Percentiles rank a stretch among this genome's conserved stretches.
Evolutionary conservation across 139 green algal species (phyloP).

Genomic region (Micromonas commoda): DNA sequence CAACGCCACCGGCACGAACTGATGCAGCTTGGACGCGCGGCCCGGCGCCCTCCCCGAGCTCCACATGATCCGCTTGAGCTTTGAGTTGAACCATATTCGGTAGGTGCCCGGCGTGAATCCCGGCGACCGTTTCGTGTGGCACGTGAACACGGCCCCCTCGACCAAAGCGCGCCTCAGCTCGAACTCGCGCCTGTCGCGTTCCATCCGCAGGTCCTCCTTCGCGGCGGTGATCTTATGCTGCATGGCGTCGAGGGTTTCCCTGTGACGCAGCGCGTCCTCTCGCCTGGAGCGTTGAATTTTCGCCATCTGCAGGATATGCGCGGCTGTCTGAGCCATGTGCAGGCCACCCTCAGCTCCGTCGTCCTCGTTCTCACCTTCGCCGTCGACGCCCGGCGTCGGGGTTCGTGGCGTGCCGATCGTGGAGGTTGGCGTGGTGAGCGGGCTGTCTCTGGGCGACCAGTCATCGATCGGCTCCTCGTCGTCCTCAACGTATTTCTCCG

Average conservation of each 20-base stretch:
- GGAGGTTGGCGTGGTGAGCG: neutral
- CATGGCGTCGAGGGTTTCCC: neutral
- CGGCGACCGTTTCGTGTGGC: neutral
- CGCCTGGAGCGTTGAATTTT: neutral
- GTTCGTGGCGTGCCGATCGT: neutral
- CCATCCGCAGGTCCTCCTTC: neutral
- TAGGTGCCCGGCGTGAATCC: neutral
- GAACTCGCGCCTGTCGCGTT: neutral
- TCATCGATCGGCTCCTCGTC: neutral
- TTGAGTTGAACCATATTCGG: neutral
- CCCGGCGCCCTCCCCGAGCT: no score
- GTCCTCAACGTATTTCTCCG: neutral
- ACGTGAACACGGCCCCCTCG: neutral
- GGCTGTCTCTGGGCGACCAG: no score
- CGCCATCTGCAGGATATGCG: slow-evolving; percentile 1
- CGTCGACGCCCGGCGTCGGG: neutral
- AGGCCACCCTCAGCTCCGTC: neutral
- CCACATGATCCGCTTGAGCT: neutral
- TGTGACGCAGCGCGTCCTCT: neutral
- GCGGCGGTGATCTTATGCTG: neutral
- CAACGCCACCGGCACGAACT: neutral
- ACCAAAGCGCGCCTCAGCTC: slow-evolving; percentile 13
- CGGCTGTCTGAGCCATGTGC: neutral
- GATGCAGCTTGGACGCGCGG: neutral
- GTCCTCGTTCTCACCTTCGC: neutral